A percentile compares a stretch with the other conserved stretches of the same genome.
Evolutionary conservation across 805 yeast species (phyloP).

Genomic region (Cephaloascus fragrans): DNA sequence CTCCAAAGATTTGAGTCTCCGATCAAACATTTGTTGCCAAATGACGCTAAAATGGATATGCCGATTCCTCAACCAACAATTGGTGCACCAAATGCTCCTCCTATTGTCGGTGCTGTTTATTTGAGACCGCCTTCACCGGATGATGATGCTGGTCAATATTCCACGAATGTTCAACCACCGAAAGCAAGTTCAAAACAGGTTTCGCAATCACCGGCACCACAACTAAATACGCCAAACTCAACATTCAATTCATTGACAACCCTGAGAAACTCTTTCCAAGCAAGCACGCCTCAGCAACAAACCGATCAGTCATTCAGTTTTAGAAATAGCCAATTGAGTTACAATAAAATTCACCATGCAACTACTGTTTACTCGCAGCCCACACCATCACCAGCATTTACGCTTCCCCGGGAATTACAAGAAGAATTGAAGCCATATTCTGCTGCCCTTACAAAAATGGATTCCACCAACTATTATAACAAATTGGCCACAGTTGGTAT

Average conservation of each 20-base stretch:
- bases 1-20: slow-evolving; percentile 80
- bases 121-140: slow-evolving; percentile 62
- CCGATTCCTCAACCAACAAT: slow-evolving; percentile 75
- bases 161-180: slow-evolving; percentile 8
- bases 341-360: slow-evolving; percentile 1
- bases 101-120: slow-evolving; percentile 88
- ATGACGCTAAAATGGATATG: slow-evolving; percentile 63
- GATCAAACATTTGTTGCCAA: slow-evolving; percentile 63
- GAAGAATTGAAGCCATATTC: neutral
- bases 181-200: neutral
- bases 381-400: neutral
- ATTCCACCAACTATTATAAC: slow-evolving; percentile 17
- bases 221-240: slow-evolving; percentile 1
- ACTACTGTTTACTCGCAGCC: slow-evolving; percentile 1
- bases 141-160: slow-evolving; percentile 77
- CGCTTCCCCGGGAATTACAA: neutral
- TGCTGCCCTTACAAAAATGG: slow-evolving; percentile 13
- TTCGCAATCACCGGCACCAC: neutral
- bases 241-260: neutral
- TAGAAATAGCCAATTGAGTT: neutral
- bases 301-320: neutral
- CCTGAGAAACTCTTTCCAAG: neutral
- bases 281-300: neutral
- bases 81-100: slow-evolving; percentile 84
- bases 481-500: slow-evolving; percentile 9